Evolutionary conservation across 2,329 filamentous ascomycete species (phyloP).

Genomic region (Epichloe festucae): DNA sequence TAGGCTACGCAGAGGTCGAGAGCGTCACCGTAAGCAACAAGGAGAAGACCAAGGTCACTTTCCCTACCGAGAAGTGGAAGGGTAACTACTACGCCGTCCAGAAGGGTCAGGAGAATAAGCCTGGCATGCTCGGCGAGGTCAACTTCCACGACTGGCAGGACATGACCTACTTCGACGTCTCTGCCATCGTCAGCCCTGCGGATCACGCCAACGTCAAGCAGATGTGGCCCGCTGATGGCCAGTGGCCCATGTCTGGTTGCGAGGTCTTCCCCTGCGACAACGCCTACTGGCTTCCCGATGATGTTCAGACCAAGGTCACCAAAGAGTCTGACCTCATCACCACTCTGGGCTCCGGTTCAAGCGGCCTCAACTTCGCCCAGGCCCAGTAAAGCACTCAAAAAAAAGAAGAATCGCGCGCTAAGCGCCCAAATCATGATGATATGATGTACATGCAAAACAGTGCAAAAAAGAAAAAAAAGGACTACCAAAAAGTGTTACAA

Average conservation of each 20-base stretch:
- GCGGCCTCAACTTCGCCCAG: conserved; percentile 12
- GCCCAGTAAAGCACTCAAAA: background rate
- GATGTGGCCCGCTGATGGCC: conserved; percentile 31
- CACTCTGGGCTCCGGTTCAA: conserved; percentile 30
- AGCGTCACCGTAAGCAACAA: conserved; percentile 27
- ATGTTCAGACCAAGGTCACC: conserved; percentile 42
- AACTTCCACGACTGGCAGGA: conserved; percentile 34
- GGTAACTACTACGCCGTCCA: conserved; percentile 39
- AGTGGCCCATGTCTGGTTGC: conserved; percentile 36
- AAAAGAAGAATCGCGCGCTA: background rate
- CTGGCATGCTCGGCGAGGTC: conserved; percentile 42
- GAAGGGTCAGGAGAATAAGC: conserved; percentile 26
- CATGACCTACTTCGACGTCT: conserved; percentile 44
- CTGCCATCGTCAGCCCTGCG: conserved; percentile 39
- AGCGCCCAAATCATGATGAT: conserved; percentile 2
- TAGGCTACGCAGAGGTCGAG: conserved; percentile 21
- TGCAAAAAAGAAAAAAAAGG: background rate
- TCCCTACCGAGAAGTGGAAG: conserved; percentile 29
- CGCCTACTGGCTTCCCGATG: conserved; percentile 39
- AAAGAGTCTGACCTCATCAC: conserved; percentile 34
- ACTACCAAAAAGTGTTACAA: background rate
- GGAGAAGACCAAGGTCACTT: conserved; percentile 25
- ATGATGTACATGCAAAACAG: background rate
- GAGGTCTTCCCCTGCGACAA: conserved; percentile 38
- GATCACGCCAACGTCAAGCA: conserved; percentile 40